Evolutionary conservation across 2,329 filamentous ascomycete genomes (phyloP).

Genomic region (Aspergillus sp.): DNA sequence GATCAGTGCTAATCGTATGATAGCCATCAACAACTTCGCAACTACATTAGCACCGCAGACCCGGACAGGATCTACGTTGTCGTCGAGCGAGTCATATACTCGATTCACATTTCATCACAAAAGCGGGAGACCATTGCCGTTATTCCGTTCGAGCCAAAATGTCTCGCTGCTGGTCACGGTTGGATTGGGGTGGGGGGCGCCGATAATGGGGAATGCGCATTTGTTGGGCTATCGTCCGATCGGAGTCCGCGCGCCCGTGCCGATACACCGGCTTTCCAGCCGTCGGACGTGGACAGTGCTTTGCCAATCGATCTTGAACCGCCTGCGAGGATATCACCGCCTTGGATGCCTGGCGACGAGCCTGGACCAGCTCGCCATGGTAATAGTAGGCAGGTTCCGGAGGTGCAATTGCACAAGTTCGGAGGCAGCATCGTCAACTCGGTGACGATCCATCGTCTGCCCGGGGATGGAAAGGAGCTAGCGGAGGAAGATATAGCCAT

Average conservation of each 20-base stretch:
- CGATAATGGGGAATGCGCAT: slow-evolving; percentile 81
- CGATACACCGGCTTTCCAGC: slow-evolving; percentile 39
- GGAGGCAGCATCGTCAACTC: slow-evolving; percentile 68
- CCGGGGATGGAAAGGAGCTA: slow-evolving; percentile 42
- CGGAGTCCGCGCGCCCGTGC: slow-evolving; percentile 39
- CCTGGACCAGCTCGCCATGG: slow-evolving; percentile 20
- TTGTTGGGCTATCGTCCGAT: slow-evolving; percentile 62
- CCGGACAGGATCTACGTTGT: slow-evolving; percentile 83
- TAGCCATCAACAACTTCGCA: slow-evolving; percentile 65
- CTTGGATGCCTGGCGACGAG: slow-evolving; percentile 27
- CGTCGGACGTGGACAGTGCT: slow-evolving; percentile 57
- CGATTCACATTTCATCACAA: slow-evolving; percentile 67
- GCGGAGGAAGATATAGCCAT: slow-evolving; percentile 60
- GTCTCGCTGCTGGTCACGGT: slow-evolving; percentile 79
- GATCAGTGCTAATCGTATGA: slow-evolving; percentile 20
- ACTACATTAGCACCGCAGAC: slow-evolving; percentile 80
- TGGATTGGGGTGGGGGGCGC: slow-evolving; percentile 88
- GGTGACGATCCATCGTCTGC: slow-evolving; percentile 63
- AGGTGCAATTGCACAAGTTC: slow-evolving; percentile 59
- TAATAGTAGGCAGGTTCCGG: slow-evolving; percentile 35
- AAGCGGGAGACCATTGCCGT: slow-evolving; percentile 73
- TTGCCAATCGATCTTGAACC: slow-evolving; percentile 55
- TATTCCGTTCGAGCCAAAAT: slow-evolving; percentile 74
- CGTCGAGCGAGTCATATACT: slow-evolving; percentile 71
- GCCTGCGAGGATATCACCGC: slow-evolving; percentile 27